Conservation (phyloP, 2,329 filamentous ascomycete species). For the Phaeosphaeriaceae sp. region DNA sequence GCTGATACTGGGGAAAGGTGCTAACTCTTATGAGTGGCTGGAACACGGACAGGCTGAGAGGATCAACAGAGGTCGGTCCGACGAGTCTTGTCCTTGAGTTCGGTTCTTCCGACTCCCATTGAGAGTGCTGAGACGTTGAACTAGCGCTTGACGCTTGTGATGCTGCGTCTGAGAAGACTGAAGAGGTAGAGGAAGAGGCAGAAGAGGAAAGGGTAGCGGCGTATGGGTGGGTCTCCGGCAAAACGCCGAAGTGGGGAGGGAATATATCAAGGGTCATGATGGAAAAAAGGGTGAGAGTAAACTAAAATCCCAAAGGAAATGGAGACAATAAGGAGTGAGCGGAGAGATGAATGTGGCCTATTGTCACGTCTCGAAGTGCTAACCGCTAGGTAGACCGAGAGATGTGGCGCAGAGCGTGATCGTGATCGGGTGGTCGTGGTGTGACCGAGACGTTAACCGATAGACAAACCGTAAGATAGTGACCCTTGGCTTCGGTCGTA, state of each 20-base stretch:
- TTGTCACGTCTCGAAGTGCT: constrained; percentile 46
- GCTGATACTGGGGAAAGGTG: constrained; percentile 46
- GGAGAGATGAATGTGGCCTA: constrained; percentile 37
- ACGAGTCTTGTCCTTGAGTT: constrained; percentile 30
- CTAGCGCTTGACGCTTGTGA: constrained; percentile 73
- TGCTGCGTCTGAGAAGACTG: constrained; percentile 73
- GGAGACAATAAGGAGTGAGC: constrained; percentile 41
- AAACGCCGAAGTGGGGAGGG: constrained; percentile 41
- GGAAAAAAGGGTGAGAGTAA: constrained; percentile 31
- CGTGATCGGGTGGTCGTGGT: constrained; percentile 43
- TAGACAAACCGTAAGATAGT: constrained; percentile 48
- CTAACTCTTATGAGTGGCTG: constrained; percentile 44
- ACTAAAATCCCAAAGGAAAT: constrained; percentile 25
- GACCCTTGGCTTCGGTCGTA: constrained; percentile 44
- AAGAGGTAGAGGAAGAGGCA: constrained; percentile 76
- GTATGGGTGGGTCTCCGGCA: constrained; percentile 62
- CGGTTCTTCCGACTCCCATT: constrained; percentile 51
- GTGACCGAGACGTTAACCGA: constrained; percentile 49
- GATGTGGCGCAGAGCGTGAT: constrained; percentile 41
- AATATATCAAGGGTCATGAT: constrained; percentile 50
- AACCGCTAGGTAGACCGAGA: constrained; percentile 45
- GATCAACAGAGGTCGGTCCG: constrained; percentile 30
- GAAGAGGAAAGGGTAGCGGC: constrained; percentile 74
- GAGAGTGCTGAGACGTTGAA: constrained; percentile 66
- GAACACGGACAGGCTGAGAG: constrained; percentile 29